Base-by-base conservation (phyloP, 2,329 filamentous ascomycete genomes). In the Exophiala sp. region DNA sequence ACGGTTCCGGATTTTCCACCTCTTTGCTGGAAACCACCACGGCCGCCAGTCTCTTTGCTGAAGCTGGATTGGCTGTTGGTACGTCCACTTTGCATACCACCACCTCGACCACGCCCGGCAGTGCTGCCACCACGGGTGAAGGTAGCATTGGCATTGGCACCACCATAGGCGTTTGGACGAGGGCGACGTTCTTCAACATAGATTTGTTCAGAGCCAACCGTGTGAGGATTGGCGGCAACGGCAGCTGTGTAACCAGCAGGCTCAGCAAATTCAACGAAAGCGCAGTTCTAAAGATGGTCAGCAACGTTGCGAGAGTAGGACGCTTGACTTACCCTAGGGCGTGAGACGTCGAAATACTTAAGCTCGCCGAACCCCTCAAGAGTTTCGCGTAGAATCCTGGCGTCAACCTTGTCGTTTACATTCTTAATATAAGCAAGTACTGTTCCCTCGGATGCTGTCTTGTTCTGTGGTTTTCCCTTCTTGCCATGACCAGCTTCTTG, bases 351-450 rank as follows among this genome's bases (percentile, higher is more conserved):
- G 63, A 84, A 83, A 68, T 85, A 84, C 57, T 75, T 74, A 44
- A 86, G 69, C 67, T 85, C 82, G 59, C 83, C 83, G 59, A 86
- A 91, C 64, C 85, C 83, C 63, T 84, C 78, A 47, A 99, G 77
- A 50, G 83, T 80, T 49, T 80, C 78, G 71, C 81, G 86, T 55
- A 99, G 78, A 43, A 89, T 83, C 38, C 84, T 82, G 11, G 85
- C 81, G 68, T 89, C 82, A 48, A 99, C 86, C 74, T 91, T 91
- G 33, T 95, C 91, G 46, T 86, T 92, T 46, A 97, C 92, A 65
- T 92, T 95, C 79, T 96, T 96, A 72, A 99, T 90, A 72, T 96
- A 97, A 16, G 88, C 94, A 63, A 91, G 82, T 50, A 86, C 86
- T 58, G 83, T 83, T 59, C 92, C 87, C 66, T 89, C 87, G 66